Evolutionary conservation across 2,329 filamentous ascomycete genomes (phyloP).

Genomic region (Fusarium nygamai): DNA sequence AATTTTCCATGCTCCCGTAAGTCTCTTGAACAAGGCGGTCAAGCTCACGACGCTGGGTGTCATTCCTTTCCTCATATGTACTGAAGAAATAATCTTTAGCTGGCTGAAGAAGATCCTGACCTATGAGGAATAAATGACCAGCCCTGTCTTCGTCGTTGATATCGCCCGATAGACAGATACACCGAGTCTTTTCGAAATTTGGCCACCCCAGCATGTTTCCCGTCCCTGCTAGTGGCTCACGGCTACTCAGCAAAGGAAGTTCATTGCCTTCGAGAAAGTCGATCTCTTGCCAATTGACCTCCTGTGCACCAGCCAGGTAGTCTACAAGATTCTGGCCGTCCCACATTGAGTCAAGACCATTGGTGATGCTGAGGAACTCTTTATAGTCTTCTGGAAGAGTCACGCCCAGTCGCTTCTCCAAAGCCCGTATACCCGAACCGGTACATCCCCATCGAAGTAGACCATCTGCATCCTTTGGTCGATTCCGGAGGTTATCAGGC

Average conservation of each 20-base stretch:
- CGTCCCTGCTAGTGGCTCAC: background rate
- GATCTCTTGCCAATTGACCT: background rate
- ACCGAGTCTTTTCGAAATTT: background rate
- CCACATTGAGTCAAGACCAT: constrained; percentile 9
- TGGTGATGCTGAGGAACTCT: background rate
- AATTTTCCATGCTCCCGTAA: background rate
- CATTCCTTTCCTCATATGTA: background rate
- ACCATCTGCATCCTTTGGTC: background rate
- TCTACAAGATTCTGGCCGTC: constrained; percentile 1
- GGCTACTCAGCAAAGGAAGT: background rate
- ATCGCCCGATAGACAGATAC: background rate
- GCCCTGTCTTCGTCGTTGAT: background rate
- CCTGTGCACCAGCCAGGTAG: background rate
- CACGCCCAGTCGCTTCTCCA: background rate
- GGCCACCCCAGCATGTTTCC: background rate
- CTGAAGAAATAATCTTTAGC: constrained; percentile 10
- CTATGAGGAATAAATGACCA: background rate
- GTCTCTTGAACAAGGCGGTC: constrained; percentile 5
- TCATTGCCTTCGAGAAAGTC: background rate
- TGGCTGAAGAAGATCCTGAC: background rate
- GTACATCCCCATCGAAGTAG: background rate
- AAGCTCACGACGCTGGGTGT: background rate
- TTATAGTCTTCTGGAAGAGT: constrained; percentile 1
- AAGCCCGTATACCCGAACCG: background rate
- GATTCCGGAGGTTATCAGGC: background rate